Conservation (phyloP, 768 basidiomycete genomes). For the Gymnopilus junonius region DNA sequence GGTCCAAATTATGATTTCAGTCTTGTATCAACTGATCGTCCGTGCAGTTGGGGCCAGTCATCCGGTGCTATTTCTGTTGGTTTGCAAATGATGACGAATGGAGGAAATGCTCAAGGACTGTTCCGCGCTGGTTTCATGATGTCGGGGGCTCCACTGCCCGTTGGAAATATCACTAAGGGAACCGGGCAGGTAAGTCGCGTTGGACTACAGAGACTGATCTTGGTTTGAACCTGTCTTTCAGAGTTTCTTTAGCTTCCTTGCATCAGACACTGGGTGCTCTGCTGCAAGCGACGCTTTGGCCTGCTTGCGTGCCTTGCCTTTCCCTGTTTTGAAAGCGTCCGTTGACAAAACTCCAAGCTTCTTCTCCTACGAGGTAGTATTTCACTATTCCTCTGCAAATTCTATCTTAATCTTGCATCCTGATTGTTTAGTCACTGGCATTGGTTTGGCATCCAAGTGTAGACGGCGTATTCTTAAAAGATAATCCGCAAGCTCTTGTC, state of each 20-base stretch:
- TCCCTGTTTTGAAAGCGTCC: slow-evolving; percentile 30
- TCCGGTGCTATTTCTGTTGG: slow-evolving; percentile 56
- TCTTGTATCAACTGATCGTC: too few relatives aligned
- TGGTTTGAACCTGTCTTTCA: neutral
- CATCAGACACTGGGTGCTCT: slow-evolving; percentile 39
- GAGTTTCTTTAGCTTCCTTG: slow-evolving; percentile 45
- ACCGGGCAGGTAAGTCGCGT: slow-evolving; percentile 14
- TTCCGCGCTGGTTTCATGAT: slow-evolving; percentile 53
- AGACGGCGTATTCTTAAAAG: slow-evolving; percentile 53
- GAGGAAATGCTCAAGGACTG: slow-evolving; percentile 39
- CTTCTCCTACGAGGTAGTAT: slow-evolving; percentile 13
- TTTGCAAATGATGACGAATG: slow-evolving; percentile 46
- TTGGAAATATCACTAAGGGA: slow-evolving; percentile 10
- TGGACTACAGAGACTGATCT: too few relatives aligned
- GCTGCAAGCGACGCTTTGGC: slow-evolving; percentile 37
- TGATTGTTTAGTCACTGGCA: slow-evolving; percentile 35
- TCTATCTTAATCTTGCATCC: neutral
- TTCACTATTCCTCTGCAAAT: neutral
- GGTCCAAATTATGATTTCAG: too few relatives aligned
- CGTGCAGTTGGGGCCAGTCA: slow-evolving; percentile 51
- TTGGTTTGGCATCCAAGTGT: slow-evolving; percentile 51
- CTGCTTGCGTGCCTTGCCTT: slow-evolving; percentile 46
- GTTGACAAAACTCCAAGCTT: slow-evolving; percentile 31
- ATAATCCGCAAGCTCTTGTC: slow-evolving; percentile 46
- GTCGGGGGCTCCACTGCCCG: slow-evolving; percentile 39